Conservation (phyloP, 2,329 filamentous ascomycete genomes). For the Allantophomopsis cytisporea region DNA sequence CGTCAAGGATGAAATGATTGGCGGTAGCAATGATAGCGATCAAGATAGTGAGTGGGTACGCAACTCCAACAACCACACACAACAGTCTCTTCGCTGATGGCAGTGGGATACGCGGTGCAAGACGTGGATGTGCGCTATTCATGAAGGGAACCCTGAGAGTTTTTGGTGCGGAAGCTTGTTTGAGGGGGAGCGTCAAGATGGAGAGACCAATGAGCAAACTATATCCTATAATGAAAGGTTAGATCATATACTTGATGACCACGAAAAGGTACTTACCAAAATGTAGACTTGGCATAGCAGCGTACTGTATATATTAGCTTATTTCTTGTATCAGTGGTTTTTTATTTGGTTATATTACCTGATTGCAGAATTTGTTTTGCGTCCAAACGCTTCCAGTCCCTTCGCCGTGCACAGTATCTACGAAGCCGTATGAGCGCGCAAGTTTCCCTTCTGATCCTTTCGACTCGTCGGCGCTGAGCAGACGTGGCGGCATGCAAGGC, state of each 20-base stretch:
- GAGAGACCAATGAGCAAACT: constrained; percentile 60
- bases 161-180: constrained; percentile 29
- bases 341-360: no score
- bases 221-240: constrained; percentile 28
- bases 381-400: constrained; percentile 48
- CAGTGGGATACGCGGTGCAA: constrained; percentile 20
- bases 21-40: constrained; percentile 46
- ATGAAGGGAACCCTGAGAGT: constrained; percentile 19
- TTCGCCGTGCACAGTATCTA: constrained; percentile 41
- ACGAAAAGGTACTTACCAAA: constrained; percentile 28
- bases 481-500: constrained; percentile 46
- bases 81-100: constrained; percentile 34
- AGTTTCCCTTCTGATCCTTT: constrained; percentile 39
- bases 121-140: constrained; percentile 12
- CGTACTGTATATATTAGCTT: constrained; percentile 33
- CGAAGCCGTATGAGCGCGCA: constrained; percentile 42
- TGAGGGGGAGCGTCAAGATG: constrained; percentile 49
- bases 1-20: constrained; percentile 53
- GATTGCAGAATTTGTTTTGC: constrained; percentile 60
- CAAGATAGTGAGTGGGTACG: constrained; percentile 51
- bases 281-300: constrained; percentile 63
- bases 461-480: constrained; percentile 38
- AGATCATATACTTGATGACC: no score
- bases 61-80: constrained; percentile 37
- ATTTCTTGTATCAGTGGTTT: no score